Conservation (phyloP, 2,329 filamentous ascomycete species). For the Botryotinia calthae region DNA sequence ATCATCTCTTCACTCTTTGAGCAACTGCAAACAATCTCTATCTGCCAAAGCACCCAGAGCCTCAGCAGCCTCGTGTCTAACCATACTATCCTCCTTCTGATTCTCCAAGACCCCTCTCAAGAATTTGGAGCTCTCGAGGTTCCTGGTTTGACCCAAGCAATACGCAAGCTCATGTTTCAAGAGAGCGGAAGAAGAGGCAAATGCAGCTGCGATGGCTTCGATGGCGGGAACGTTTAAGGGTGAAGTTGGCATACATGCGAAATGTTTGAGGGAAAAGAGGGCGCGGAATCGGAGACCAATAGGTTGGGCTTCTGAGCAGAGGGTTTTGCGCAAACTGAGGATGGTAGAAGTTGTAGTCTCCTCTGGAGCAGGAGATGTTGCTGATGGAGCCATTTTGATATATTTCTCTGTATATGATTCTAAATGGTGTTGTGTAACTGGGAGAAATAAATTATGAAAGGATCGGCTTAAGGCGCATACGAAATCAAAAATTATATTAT, state of each 20-base stretch:
- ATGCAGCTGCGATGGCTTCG: constrained; percentile 83
- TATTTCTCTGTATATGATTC: neutral
- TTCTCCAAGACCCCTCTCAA: constrained; percentile 74
- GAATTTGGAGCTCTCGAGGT: constrained; percentile 69
- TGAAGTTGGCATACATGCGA: constrained; percentile 66
- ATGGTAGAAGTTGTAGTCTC: constrained; percentile 40
- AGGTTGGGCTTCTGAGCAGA: constrained; percentile 76
- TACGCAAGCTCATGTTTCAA: constrained; percentile 97
- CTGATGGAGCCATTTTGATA: constrained; percentile 38
- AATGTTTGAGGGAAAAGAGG: constrained; percentile 94
- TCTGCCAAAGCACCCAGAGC: constrained; percentile 86
- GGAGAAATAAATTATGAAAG: neutral
- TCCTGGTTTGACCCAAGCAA: constrained; percentile 87
- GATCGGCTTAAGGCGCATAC: neutral
- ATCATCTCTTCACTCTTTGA: constrained; percentile 73
- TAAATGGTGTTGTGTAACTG: neutral
- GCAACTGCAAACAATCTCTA: constrained; percentile 66
- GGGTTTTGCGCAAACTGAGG: constrained; percentile 62
- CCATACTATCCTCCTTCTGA: constrained; percentile 86
- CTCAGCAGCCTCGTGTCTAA: constrained; percentile 93
- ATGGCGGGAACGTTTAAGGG: constrained; percentile 58
- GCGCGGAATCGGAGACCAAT: constrained; percentile 91
- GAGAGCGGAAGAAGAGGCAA: constrained; percentile 79
- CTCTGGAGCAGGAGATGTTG: constrained; percentile 32
- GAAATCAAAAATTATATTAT: neutral